A percentile compares a stretch with the other conserved stretches of the same genome.
These are phyloP conservation scores for Aspergillus carbonarius DNA, from an alignment of 2,329 filamentous ascomycete species.

Conservation along the genomic window DNA sequence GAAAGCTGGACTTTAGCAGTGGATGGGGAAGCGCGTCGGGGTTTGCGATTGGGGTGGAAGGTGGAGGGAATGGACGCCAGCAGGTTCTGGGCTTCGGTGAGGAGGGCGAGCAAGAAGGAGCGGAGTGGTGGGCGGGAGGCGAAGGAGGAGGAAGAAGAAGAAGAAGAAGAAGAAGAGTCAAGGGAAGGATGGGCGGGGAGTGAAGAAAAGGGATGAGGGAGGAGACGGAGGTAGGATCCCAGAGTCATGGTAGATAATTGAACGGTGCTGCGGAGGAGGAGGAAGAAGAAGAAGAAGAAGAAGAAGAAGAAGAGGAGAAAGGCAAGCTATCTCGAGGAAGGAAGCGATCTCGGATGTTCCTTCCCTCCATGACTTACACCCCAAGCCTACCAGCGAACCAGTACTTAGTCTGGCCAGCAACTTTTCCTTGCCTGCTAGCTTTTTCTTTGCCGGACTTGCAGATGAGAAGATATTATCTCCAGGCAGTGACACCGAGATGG, in stretches of 20 bases:
- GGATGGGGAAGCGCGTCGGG: conserved; percentile 29
- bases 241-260: background rate
- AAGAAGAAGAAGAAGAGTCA: background rate
- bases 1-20: conserved; percentile 31
- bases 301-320: background rate
- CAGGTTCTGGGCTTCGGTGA: conserved; percentile 31
- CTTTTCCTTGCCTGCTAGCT: too few relatives aligned
- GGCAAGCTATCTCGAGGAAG: too few relatives aligned
- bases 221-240: conserved; percentile 24
- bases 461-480: too few relatives aligned
- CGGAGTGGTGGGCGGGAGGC: conserved; percentile 18
- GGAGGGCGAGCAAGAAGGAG: conserved; percentile 23
- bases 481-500: too few relatives aligned
- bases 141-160: background rate
- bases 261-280: too few relatives aligned
- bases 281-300: background rate
- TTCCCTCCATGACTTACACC: too few relatives aligned
- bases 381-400: too few relatives aligned
- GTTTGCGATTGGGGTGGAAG: conserved; percentile 29
- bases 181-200: conserved; percentile 33
- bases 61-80: conserved; percentile 28
- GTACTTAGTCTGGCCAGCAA: too few relatives aligned
- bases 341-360: too few relatives aligned
- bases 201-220: conserved; percentile 28
- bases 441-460: too few relatives aligned